phyloP scores from a whole-genome alignment of 345 rosid species.

The Gossypium turneri region DNA sequence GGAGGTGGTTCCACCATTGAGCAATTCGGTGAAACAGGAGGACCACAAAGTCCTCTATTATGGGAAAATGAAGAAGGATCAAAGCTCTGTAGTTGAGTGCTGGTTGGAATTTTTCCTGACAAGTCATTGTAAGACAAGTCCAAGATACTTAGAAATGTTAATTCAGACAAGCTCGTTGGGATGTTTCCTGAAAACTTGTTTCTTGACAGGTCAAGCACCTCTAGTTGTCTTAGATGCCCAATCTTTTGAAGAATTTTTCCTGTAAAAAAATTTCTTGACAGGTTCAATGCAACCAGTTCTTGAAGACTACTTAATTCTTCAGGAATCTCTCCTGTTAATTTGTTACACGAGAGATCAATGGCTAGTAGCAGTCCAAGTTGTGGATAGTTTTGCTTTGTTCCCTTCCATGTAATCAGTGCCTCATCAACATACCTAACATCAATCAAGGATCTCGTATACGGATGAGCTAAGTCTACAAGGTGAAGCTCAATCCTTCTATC shows the following conservation, averaged over 20 bases:
- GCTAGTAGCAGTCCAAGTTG: not conserved
- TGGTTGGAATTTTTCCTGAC: constrained; percentile 10
- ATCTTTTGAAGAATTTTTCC: constrained; percentile 23
- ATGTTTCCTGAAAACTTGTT: constrained; percentile 32
- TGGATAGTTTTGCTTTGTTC: constrained; percentile 3
- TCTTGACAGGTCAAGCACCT: constrained; percentile 32
- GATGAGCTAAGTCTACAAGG: no score
- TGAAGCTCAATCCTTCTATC: not conserved
- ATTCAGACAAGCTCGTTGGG: constrained; percentile 10
- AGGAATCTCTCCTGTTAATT: constrained; percentile 31
- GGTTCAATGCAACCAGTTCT: constrained; percentile 12
- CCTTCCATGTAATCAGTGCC: constrained; percentile 27
- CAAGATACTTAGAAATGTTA: not conserved
- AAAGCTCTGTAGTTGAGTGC: constrained; percentile 15
- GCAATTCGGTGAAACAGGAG: not conserved
- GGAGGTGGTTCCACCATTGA: not conserved
- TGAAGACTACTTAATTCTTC: constrained; percentile 19
- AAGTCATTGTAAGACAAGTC: constrained; percentile 11
- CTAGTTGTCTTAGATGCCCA: constrained; percentile 18
- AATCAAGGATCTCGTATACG: no score
- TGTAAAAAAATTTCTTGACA: constrained; percentile 1
- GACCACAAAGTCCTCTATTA: not conserved
- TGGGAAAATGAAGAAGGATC: not conserved
- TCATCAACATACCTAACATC: not conserved
- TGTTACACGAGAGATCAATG: constrained; percentile 23